phyloP scores from a whole-genome alignment of 257 asterid genomes.

The Primulina eburnea region DNA sequence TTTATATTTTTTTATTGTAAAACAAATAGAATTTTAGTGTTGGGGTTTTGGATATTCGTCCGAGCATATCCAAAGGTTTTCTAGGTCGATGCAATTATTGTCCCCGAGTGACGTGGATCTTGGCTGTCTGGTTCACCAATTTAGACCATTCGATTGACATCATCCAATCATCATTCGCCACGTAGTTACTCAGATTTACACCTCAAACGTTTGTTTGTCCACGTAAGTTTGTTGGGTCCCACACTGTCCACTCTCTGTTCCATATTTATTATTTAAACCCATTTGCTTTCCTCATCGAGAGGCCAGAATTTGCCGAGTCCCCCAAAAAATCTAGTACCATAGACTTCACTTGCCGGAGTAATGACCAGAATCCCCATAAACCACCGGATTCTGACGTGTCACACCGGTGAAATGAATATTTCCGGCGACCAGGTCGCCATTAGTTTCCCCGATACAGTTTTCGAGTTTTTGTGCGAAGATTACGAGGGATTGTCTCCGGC shows the following conservation, averaged over 20 bases:
- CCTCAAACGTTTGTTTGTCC: conserved; percentile 17
- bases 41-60: not conserved
- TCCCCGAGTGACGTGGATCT: conserved; percentile 34
- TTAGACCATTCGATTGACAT: conserved; percentile 78
- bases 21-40: no score
- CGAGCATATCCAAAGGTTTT: not conserved
- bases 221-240: conserved; percentile 32
- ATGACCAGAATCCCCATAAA: conserved; percentile 44
- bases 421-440: conserved; percentile 47
- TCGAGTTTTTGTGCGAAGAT: conserved; percentile 59
- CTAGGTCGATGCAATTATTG: conserved; percentile 29
- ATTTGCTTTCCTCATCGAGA: conserved; percentile 7
- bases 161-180: conserved; percentile 22
- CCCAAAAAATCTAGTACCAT: not conserved
- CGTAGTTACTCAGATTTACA: not conserved
- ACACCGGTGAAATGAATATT: conserved; percentile 39
- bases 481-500: conserved; percentile 39
- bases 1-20: no score
- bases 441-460: conserved; percentile 67
- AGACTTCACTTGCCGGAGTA: conserved; percentile 13
- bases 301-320: conserved; percentile 17
- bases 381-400: conserved; percentile 64
- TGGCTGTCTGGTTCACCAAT: conserved; percentile 14
- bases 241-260: not conserved
- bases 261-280: conserved; percentile 23